Evolutionary conservation across 495 filamentous ascomycete species (phyloP).

Genomic region (Halenospora varia): DNA sequence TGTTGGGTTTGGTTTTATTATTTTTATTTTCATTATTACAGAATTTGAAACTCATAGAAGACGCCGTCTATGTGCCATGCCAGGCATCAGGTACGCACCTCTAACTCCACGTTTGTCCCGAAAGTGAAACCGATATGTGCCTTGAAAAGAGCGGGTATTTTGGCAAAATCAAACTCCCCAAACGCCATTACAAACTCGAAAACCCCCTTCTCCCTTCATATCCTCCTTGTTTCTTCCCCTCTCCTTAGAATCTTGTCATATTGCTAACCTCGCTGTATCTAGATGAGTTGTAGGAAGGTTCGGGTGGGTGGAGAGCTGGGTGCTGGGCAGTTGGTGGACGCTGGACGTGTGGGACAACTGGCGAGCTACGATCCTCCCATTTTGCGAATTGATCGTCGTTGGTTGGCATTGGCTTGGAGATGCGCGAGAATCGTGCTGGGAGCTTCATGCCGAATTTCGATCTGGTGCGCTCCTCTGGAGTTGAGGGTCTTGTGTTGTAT

Average conservation of each 20-base stretch:
- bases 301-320: conserved; percentile 35
- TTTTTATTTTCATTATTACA: background rate
- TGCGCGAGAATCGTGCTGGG: conserved; percentile 28
- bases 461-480: conserved; percentile 15
- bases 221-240: background rate
- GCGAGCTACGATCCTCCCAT: conserved; percentile 36
- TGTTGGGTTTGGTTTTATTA: no score
- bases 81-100: background rate
- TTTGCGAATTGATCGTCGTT: conserved; percentile 18
- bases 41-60: background rate
- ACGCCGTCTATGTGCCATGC: background rate
- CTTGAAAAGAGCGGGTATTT: conserved; percentile 25
- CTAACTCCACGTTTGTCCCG: background rate
- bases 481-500: conserved; percentile 29
- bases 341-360: conserved; percentile 43
- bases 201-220: conserved; percentile 3
- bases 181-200: conserved; percentile 2
- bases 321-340: conserved; percentile 48
- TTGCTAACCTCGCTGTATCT: conserved; percentile 42
- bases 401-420: conserved; percentile 26
- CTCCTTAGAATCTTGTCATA: conserved; percentile 20
- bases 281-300: conserved; percentile 33
- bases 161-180: no score
- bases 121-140: conserved; percentile 6
- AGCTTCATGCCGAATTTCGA: conserved; percentile 32